Percentiles rank a stretch among this genome's conserved stretches.
Conservation (phyloP, 1,139 yeast genomes). For the Nakaseomyces sp. region DNA sequence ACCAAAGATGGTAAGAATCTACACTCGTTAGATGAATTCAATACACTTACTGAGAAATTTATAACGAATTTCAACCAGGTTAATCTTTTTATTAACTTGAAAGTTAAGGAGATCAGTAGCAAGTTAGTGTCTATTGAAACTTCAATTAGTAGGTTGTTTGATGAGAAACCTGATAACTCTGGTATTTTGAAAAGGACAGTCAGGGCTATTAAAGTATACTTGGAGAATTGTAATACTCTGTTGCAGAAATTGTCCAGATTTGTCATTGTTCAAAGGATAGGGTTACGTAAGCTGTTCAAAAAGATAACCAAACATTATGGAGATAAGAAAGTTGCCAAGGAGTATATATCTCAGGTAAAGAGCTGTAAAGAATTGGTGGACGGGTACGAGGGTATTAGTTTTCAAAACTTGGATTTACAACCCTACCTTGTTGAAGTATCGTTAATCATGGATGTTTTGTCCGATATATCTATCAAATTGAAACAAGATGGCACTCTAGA, state of each 20-base stretch:
- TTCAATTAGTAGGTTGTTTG: conserved; percentile 10
- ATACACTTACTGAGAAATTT: conserved; percentile 27
- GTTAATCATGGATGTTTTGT: conserved; percentile 44
- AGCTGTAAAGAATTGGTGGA: conserved; percentile 27
- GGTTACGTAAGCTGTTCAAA: conserved; percentile 70
- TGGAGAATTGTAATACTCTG: conserved; percentile 32
- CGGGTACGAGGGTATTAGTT: conserved; percentile 41
- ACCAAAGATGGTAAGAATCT: conserved; percentile 15
- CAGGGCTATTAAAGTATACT: conserved; percentile 14
- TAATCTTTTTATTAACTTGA: conserved; percentile 25
- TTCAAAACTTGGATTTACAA: conserved; percentile 56
- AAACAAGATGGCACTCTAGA: not conserved
- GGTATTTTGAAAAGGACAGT: conserved; percentile 11
- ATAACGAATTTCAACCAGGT: conserved; percentile 31
- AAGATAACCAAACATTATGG: conserved; percentile 59
- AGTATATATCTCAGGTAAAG: conserved; percentile 32
- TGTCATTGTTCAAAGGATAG: conserved; percentile 71
- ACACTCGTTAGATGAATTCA: conserved; percentile 11
- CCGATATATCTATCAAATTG: conserved; percentile 20
- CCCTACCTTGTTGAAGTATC: conserved; percentile 58
- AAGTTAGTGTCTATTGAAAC: conserved; percentile 25
- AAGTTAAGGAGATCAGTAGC: conserved; percentile 27
- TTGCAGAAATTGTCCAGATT: conserved; percentile 67
- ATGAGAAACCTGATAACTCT: not conserved
- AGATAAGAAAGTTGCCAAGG: conserved; percentile 28